Percentiles rank a stretch among this genome's conserved stretches.
These are phyloP conservation scores for Zelonia costaricensis DNA, from an alignment of 208 protist genomes.

Conservation along the genomic window DNA sequence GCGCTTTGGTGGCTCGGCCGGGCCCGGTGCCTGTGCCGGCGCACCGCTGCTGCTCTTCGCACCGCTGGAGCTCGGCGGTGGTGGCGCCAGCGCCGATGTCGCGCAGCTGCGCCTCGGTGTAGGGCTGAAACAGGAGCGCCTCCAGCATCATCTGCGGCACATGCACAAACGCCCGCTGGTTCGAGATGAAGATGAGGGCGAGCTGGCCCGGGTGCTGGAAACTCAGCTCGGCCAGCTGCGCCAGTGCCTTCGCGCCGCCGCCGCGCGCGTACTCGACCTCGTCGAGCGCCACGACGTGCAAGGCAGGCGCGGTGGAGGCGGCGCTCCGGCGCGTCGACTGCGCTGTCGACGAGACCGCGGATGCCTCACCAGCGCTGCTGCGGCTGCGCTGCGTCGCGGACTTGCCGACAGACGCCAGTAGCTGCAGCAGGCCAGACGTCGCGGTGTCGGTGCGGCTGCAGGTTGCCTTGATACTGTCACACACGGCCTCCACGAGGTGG, in stretches of 20 bases:
- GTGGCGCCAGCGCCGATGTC: constrained; percentile 41
- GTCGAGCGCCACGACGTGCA: constrained; percentile 78
- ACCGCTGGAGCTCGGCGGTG: constrained; percentile 27
- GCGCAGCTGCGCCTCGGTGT: constrained; percentile 49
- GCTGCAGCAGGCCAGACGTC: constrained; percentile 33
- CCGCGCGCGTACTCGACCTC: constrained; percentile 78
- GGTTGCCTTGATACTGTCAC: constrained; percentile 37
- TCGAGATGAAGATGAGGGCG: constrained; percentile 80
- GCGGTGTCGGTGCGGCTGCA: constrained; percentile 35
- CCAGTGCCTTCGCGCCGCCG: constrained; percentile 36
- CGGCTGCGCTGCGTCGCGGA: background rate
- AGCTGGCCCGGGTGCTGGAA: constrained; percentile 45
- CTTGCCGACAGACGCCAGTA: constrained; percentile 25
- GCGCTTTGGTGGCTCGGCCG: background rate
- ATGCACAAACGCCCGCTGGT: constrained; percentile 75
- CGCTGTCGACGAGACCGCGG: background rate
- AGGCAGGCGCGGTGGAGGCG: constrained; percentile 7
- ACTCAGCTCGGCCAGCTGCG: constrained; percentile 48
- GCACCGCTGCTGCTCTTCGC: constrained; percentile 19
- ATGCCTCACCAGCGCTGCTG: background rate
- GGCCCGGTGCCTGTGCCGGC: background rate
- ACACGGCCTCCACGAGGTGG: constrained; percentile 47
- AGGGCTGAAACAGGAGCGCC: constrained; percentile 68
- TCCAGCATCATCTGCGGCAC: constrained; percentile 66
- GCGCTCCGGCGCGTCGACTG: background rate